Base-by-base conservation (phyloP, 1,139 yeast genomes). In the Ogataea hybrid region DNA sequence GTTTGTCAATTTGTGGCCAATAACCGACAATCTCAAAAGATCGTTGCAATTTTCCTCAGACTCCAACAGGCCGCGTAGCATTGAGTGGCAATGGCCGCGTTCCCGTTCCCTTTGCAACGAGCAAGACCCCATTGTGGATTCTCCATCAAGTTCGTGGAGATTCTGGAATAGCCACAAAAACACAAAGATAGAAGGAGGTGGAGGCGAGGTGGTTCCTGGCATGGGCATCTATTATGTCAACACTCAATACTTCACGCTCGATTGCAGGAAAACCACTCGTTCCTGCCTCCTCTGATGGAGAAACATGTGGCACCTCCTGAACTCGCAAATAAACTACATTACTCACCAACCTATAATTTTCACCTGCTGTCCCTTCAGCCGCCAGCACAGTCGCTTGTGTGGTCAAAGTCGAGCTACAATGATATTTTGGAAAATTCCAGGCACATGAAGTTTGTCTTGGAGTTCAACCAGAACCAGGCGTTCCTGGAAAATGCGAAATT, bases 401-500 rank as follows among this genome's bases (percentile, higher is more conserved):
- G 37, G 5, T 28, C 34, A 9, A 41, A 43, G 18, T 36, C 37
- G 41, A 46, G 42, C 48, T 51, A 29, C 41, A 23, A 38, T 5
- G n/a, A 15, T 4, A 16, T 56, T 27, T 31, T 46, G 23, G 32
- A 50, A 23, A 42, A 54, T 32, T 51, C 61, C 30, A 47, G 51
- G 28, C 53, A 58, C 22, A 53, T 60, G 39, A 62, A 63, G 37
- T 50, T 69, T 21, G 54, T 66, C 2, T 44, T 70, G 15, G 68
- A 68, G 30, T 67, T 71, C 52, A 58, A 58, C 41, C 50, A 46
- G 14, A 49, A 49, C 3, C 41, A 49, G 25, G 36, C 61, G 2
- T 49, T 51, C 35, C 37, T 52, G 27, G 39, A 48, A 8, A 28
- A 40, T 15, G 40, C 46, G 7, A 38, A 35, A 7, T 33, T 52